These are phyloP conservation scores for Pisolithus orientalis DNA, from an alignment of 768 basidiomycete genomes.

Conservation along the genomic window DNA sequence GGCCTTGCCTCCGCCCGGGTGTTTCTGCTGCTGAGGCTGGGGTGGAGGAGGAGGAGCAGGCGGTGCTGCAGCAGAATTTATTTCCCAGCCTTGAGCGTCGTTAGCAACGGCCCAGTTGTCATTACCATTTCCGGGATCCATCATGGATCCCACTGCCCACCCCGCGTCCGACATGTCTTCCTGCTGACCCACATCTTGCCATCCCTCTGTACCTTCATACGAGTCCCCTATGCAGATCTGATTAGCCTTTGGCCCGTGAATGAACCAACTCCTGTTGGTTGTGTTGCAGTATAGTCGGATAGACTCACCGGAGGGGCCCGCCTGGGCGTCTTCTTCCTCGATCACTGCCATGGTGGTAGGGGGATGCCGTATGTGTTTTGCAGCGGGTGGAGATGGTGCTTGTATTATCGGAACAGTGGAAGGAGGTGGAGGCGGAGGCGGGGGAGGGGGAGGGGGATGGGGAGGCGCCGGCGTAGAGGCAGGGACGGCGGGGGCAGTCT, in stretches of 20 bases:
- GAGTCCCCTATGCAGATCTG: constrained; percentile 9
- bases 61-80: background rate
- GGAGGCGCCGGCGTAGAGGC: constrained; percentile 1
- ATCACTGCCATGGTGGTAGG: constrained; percentile 16
- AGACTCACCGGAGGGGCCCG: constrained; percentile 15
- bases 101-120: constrained; percentile 16
- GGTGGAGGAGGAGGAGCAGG: constrained; percentile 11
- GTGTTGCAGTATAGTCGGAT: background rate
- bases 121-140: constrained; percentile 17
- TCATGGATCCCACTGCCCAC: constrained; percentile 13
- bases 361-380: constrained; percentile 19
- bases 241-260: constrained; percentile 7
- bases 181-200: constrained; percentile 19
- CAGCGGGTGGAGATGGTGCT: constrained; percentile 18
- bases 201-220: constrained; percentile 15
- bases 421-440: constrained; percentile 7
- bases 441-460: background rate
- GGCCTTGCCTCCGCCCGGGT: constrained; percentile 8
- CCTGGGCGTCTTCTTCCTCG: constrained; percentile 21
- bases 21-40: constrained; percentile 15
- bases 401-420: constrained; percentile 5
- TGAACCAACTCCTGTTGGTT: background rate
- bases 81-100: background rate
- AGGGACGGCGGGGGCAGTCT: constrained; percentile 5
- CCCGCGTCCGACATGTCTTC: constrained; percentile 14